These are phyloP conservation scores for Cenchrus purpureus DNA, from an alignment of 176 grass and related monocot genomes.

Conservation along the genomic window DNA sequence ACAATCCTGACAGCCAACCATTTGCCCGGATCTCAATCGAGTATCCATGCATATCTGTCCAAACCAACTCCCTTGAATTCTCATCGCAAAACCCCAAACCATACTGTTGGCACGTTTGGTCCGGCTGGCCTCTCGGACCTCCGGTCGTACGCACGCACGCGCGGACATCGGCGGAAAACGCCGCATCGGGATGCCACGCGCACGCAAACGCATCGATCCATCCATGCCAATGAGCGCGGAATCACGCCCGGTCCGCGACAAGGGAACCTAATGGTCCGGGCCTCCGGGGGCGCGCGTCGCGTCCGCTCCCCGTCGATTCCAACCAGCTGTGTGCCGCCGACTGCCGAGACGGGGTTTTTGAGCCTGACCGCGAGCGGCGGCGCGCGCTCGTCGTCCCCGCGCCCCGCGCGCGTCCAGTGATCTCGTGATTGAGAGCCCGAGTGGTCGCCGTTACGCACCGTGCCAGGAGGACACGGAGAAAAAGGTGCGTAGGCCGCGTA, in stretches of 20 bases:
- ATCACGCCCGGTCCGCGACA: neutral
- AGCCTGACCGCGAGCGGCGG: no score
- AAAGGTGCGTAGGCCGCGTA: neutral
- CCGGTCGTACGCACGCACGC: neutral
- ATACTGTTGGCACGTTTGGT: conserved; percentile 22
- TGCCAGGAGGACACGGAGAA: conserved; percentile 3
- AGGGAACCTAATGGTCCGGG: neutral
- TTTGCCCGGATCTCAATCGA: neutral
- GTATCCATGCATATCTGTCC: neutral
- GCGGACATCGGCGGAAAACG: neutral
- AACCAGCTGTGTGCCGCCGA: neutral
- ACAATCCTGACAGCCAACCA: neutral
- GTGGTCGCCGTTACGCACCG: neutral
- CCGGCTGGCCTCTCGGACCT: neutral
- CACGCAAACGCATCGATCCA: neutral
- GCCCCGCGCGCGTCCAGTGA: neutral
- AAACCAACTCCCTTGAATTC: no score
- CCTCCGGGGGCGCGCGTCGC: neutral
- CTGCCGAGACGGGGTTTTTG: neutral
- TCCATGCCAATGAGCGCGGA: neutral
- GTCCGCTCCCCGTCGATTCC: neutral
- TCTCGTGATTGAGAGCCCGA: neutral
- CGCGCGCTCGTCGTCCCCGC: neutral
- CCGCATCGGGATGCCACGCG: conserved; percentile 7
- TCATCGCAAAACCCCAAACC: neutral